Evolutionary conservation across 352 stramenopile species (phyloP), one percentile per base, ranked within the genome.

Genomic region (Globisporangium middletonii): DNA sequence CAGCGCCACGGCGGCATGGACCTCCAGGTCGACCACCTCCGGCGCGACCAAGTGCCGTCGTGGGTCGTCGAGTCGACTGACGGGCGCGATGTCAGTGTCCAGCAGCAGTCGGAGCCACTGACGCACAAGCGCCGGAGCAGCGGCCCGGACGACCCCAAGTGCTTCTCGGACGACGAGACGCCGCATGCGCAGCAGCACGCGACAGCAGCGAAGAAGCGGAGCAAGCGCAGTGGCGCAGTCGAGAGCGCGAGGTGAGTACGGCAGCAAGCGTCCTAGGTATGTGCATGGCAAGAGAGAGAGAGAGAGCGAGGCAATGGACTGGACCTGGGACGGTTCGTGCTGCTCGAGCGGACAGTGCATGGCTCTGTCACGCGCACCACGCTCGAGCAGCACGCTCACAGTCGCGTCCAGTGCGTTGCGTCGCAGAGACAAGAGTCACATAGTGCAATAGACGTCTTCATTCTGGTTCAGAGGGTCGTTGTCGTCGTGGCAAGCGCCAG

Each of bases 1-100:
- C 65, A 83, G 48, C 77, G 82, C 47, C 68, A 73, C n/a, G 68
- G 65, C 2, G 78, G 75, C n/a, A 94, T 92, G 85, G 85, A 94
- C 60, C 77, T 94, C 55, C 71, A 86, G 55, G 78, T 94, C 19
- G 71, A 92, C 50, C 80, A 94, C 61, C 55, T 92, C 49, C 76
- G 65, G 18, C 70, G 72, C 2, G 50, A 60, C 0, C 55, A 84
- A 38, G 72, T 94, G 43, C 82, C 82, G 0, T 53, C 77, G 18
- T 94, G 85, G 85, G 71, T 94, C 11, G 37, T 83, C 0, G 56
- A 88, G 41, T 77, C 73, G 7, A 65, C 67, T 15, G 48, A 75
- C 37, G 48, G 44, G 3, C 55, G 53, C 0, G 50, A 63, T 27
- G 55, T 45, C 35, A 43, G 30, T 6, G 42, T 28, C 27, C 27